A percentile compares a stretch with the other conserved stretches of the same genome.
phyloP scores from a whole-genome alignment of 2,329 filamentous ascomycete genomes.

The Neoscytalidium dimidiatum region DNA sequence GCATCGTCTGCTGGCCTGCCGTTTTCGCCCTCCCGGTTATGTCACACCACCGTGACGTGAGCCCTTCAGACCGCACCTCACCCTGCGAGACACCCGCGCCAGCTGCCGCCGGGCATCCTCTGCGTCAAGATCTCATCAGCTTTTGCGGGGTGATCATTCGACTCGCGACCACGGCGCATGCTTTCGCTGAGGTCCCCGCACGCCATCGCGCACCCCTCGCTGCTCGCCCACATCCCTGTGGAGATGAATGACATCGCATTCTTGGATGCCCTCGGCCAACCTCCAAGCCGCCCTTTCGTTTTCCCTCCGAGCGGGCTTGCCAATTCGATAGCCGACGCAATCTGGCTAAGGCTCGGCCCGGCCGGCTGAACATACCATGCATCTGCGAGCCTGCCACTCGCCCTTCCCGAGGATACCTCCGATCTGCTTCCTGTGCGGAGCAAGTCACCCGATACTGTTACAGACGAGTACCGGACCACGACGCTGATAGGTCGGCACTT shows the following conservation, averaged over 20 bases:
- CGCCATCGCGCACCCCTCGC: neutral
- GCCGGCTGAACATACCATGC: constrained; percentile 11
- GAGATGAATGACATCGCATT: neutral
- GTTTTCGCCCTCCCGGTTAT: neutral
- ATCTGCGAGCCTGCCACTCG: neutral
- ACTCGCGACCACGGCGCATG: constrained; percentile 9
- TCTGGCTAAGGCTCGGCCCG: constrained; percentile 17
- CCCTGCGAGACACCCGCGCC: constrained; percentile 1
- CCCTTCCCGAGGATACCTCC: neutral
- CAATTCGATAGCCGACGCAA: constrained; percentile 9
- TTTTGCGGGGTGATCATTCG: constrained; percentile 15
- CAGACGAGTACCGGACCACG: neutral
- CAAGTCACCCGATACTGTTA: constrained; percentile 2
- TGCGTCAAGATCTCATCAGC: constrained; percentile 5
- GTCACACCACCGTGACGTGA: constrained; percentile 21
- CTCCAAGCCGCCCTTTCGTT: neutral
- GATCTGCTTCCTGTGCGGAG: constrained; percentile 6
- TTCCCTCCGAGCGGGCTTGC: neutral
- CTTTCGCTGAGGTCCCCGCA: constrained; percentile 9
- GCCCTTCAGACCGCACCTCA: neutral
- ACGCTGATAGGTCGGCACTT: neutral
- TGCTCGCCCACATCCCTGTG: constrained; percentile 2
- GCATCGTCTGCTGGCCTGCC: neutral
- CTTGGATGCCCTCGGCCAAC: neutral
- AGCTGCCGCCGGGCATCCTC: neutral